phyloP scores from a whole-genome alignment of 2,329 filamentous ascomycete species.

The Zymoseptoria passerinii region DNA sequence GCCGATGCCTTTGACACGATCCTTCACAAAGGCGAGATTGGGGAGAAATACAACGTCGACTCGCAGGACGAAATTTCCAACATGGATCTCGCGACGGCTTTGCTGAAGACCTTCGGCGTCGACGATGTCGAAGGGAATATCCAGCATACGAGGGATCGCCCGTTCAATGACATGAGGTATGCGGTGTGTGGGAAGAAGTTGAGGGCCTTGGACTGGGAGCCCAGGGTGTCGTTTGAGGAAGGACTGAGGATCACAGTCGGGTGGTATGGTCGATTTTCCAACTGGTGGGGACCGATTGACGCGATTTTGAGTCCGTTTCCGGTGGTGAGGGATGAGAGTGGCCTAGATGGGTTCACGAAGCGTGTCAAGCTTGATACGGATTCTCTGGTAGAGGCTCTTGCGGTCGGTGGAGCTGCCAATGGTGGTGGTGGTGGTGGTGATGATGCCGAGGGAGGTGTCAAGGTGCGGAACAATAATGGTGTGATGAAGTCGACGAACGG shows the following conservation, averaged over 20 bases:
- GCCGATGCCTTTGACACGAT: conserved; percentile 79
- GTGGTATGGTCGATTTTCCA: conserved; percentile 61
- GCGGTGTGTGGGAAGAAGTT: conserved; percentile 64
- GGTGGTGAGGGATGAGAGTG: conserved; percentile 12
- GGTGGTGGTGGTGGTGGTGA: neutral
- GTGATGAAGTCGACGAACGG: neutral
- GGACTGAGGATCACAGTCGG: conserved; percentile 58
- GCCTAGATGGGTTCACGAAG: conserved; percentile 2
- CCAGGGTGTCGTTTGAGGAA: conserved; percentile 55
- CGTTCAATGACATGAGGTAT: conserved; percentile 69
- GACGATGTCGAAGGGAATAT: conserved; percentile 53
- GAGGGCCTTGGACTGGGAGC: conserved; percentile 58
- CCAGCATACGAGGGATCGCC: conserved; percentile 67
- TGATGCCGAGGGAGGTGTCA: neutral
- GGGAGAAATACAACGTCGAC: conserved; percentile 75
- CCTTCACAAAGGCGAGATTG: conserved; percentile 64
- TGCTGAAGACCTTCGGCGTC: conserved; percentile 57
- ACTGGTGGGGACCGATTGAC: conserved; percentile 65
- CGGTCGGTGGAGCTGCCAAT: neutral
- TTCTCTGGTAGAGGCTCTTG: neutral
- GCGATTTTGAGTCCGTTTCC: conserved; percentile 61
- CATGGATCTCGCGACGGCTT: conserved; percentile 55
- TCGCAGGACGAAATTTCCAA: conserved; percentile 73
- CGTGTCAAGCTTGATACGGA: neutral
- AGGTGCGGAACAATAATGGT: neutral